Base-by-base conservation (phyloP, 164 flowering plant species). In the Chloranthus sessilifolius region DNA sequence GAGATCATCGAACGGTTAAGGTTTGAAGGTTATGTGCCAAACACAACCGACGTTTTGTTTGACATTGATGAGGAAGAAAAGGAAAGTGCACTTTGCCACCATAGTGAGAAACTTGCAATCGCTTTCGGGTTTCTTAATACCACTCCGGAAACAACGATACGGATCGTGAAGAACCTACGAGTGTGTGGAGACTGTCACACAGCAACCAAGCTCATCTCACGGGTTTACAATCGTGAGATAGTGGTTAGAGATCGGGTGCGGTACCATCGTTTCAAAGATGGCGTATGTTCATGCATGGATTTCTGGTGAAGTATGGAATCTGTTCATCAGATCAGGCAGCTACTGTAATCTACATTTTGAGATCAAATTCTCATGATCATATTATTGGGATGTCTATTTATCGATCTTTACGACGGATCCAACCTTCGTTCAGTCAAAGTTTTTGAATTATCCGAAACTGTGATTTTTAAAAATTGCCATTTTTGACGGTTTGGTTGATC, bases 11-110 rank as follows among this genome's bases (percentile, higher is more conserved):
- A 49, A 36, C 62, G 26, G 49, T 47, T 69, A 49, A 31, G 47
- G 46, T 17, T 37, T 14, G 70, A 58, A 41, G 73, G 68, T 1
- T 64, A 69, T 49, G 54, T 48, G 9, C 65, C 72, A 14, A 59
- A 69, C 37, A 64, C 74, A 2, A 54, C 64, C 17, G 55, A 70
- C 36, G 67, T 70, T 24, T 53, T 70, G 61, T 58, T 69, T 52
- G 57, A 73, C 19, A 66, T 69, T 25, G 74, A 60, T 2, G 78
- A 73, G 54, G 78, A 73, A 26, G 74, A 73, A 43, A 73, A 73
- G 49, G 74, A 69, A 58, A 60, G 66, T 42, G 58, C 62, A 11
- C 48, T 69, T 43, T 52, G 55, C 47, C 50, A 69, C 24, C 77
- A 73, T 34, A 69, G 71, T 50, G 74, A 69, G 50, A 69, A 65